Evolutionary conservation across 2,329 filamentous ascomycete species (phyloP), one percentile per base, ranked within the genome.

Genomic region (Aspergillus caelatus): DNA sequence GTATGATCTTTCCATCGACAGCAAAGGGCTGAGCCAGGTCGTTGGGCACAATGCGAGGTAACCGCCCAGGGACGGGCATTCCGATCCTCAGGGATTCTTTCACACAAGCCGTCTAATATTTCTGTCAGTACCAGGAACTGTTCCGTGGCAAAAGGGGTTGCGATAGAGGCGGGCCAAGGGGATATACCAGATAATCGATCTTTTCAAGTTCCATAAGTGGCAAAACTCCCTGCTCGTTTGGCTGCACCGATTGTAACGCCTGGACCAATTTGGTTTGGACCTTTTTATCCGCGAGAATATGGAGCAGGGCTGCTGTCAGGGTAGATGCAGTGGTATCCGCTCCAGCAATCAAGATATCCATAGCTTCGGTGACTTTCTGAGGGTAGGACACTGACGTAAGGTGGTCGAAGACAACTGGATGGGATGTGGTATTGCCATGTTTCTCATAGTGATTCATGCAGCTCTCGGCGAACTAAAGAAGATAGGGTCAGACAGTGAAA

Each of bases 311-410:
- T 10, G 60, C n/a, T 21, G 53, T 62, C 4, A 65, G 57, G 16
- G 63, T 60, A n/a, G 60, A 50, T 14, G 63, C 63, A n/a, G 63
- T 65, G 8, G 63, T 65, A 30, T 65, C 63, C 14, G 63, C 10
- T 1, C 60, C 63, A 11, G 63, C 63, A 7, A 65, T 54, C 14
- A 65, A n/a, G n/a, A 65, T 60, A 45, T 60, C 57, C 39, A 62
- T 32, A 6, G 64, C 52, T 23, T 64, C 62, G 8, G 59, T 26
- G 16, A 58, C 45, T 11, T 59, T 64, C 12, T 28, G 16, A n/a
- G 43, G 34, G 19, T 64, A 41, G 11, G 62, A n/a, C 12, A 64
- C 0, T 11, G 54, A 58, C 1, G n/a, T 16, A 4, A 64, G 60
- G 14, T 54, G 48, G 12, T 64, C 60, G 23, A 64, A 64, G 16